These are phyloP conservation scores for Ganoderma multipileum DNA, from an alignment of 1,284 basidiomycete species.

Conservation along the genomic window DNA sequence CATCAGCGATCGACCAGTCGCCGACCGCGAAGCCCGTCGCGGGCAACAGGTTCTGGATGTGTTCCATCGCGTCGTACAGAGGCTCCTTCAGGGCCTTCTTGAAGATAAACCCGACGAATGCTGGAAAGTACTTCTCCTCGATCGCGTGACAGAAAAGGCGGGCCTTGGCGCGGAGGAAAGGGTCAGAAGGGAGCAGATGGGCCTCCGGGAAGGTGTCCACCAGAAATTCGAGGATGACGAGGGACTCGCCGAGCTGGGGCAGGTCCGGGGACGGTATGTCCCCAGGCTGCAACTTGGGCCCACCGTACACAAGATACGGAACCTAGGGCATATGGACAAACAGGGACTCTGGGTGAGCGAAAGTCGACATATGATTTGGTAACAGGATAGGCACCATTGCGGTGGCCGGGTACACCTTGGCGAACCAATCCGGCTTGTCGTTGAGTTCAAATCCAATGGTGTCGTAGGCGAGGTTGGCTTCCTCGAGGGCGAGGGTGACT, in stretches of 20 bases:
- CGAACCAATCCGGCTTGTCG: conserved; percentile 46
- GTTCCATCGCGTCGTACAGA: conserved; percentile 42
- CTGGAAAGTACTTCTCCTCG: conserved; percentile 42
- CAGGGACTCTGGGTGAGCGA: not conserved
- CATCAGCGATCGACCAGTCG: conserved; percentile 58
- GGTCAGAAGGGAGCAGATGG: conserved; percentile 57
- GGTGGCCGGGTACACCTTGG: conserved; percentile 49
- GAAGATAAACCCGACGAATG: conserved; percentile 35
- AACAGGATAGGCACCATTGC: conserved; percentile 56
- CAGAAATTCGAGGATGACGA: conserved; percentile 66
- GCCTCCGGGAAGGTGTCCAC: conserved; percentile 57
- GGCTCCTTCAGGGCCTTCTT: conserved; percentile 49
- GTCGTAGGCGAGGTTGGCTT: conserved; percentile 28
- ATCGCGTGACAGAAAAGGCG: conserved; percentile 66
- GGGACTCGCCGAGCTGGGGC: conserved; percentile 58
- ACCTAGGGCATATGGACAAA: conserved; percentile 37
- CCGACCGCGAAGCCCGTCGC: conserved; percentile 38
- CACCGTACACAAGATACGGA: conserved; percentile 60
- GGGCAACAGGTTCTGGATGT: conserved; percentile 40
- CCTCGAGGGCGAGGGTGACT: conserved; percentile 16
- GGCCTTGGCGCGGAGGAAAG: conserved; percentile 58
- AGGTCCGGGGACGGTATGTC: conserved; percentile 61
- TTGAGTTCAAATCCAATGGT: conserved; percentile 29
- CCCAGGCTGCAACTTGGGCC: conserved; percentile 53
- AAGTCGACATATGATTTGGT: not conserved